phyloP scores from a whole-genome alignment of 257 asterid genomes.

The Solanum verrucosum region DNA sequence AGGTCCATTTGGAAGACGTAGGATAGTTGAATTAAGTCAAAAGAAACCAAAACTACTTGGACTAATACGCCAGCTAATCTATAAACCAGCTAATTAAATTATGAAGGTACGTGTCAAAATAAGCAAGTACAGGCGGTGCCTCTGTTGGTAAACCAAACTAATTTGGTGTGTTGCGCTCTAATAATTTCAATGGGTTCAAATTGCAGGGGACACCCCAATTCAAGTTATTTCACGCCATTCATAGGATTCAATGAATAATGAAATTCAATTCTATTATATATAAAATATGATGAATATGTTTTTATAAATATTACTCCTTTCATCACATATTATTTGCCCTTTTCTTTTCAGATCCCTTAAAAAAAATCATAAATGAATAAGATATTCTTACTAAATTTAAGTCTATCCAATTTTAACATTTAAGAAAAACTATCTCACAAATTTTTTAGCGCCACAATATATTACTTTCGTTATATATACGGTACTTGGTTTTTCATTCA shows the following conservation, averaged over 20 bases:
- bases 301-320: background rate
- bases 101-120: background rate
- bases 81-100: background rate
- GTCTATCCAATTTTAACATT: background rate
- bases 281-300: no score
- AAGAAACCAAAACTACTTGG: background rate
- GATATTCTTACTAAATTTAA: no score
- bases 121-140: background rate
- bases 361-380: no score
- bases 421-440: background rate
- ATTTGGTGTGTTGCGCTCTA: background rate
- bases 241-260: background rate
- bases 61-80: background rate
- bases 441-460: no score
- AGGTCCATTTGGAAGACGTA: background rate
- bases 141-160: background rate
- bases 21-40: background rate
- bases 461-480: no score
- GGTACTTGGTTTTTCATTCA: background rate
- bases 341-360: no score
- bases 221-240: background rate
- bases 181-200: background rate
- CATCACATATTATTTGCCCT: no score
- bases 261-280: background rate
- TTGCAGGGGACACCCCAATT: background rate